phyloP scores from a whole-genome alignment of 768 basidiomycete genomes.

The Mycena rosella region DNA sequence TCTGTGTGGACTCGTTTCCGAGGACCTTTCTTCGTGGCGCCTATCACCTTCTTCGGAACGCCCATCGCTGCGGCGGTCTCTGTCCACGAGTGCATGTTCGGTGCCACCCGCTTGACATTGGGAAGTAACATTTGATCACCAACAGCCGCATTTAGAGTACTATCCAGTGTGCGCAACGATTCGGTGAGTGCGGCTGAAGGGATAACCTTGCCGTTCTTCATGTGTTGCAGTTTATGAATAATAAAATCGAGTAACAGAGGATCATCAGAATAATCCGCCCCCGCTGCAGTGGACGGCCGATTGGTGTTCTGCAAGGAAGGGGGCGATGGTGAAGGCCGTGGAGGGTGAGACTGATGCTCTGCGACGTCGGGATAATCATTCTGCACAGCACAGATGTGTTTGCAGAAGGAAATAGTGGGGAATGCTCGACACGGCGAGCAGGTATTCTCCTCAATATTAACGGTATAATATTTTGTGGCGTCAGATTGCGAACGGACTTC shows the following conservation, averaged over 20 bases:
- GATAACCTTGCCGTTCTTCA: neutral
- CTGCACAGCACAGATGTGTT: slow-evolving; percentile 32
- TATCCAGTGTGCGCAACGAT: neutral
- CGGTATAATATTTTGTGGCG: neutral
- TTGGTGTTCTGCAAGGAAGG: neutral
- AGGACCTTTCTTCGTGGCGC: neutral
- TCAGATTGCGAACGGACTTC: slow-evolving; percentile 14
- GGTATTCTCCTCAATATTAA: slow-evolving; percentile 12
- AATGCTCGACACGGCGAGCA: slow-evolving; percentile 24
- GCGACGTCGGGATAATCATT: slow-evolving; percentile 15
- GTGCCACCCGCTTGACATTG: neutral
- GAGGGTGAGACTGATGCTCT: neutral
- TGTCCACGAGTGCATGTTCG: neutral
- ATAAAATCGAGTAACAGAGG: neutral
- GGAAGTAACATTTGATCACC: neutral
- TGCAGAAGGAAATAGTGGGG: slow-evolving; percentile 29
- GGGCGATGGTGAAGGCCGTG: neutral
- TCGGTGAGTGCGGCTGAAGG: neutral
- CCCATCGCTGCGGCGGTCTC: neutral
- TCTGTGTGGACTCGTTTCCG: neutral
- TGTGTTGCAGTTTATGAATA: neutral
- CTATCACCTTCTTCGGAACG: too few relatives aligned
- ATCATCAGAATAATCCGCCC: neutral
- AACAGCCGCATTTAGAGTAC: neutral
- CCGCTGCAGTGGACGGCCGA: neutral